These are phyloP conservation scores for Pterulicium gracile DNA, from an alignment of 1,284 basidiomycete species.

Conservation along the genomic window DNA sequence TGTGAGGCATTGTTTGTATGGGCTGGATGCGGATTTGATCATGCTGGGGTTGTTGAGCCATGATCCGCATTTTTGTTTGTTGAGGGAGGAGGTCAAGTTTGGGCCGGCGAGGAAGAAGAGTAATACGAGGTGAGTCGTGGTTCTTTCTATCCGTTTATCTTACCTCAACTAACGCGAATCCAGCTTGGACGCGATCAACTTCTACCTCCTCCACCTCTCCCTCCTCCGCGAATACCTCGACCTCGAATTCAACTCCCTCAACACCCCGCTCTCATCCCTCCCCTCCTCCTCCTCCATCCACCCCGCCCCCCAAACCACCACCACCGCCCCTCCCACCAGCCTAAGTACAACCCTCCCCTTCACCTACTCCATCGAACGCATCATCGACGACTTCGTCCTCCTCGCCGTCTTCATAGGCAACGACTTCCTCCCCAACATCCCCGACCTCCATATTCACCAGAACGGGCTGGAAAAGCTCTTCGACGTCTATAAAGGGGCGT, in stretches of 20 bases:
- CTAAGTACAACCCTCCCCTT: neutral
- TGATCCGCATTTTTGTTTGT: constrained; percentile 96
- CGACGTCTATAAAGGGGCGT: constrained; percentile 87
- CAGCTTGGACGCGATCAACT: constrained; percentile 82
- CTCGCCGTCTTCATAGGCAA: constrained; percentile 96
- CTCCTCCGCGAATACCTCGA: constrained; percentile 96
- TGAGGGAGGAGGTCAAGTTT: constrained; percentile 98
- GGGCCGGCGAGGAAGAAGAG: constrained; percentile 73
- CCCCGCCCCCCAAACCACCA: neutral
- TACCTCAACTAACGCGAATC: constrained; percentile 9
- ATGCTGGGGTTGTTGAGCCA: constrained; percentile 97
- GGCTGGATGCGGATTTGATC: constrained; percentile 96
- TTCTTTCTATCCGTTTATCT: neutral
- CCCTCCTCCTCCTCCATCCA: neutral
- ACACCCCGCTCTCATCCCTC: neutral
- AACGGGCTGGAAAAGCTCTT: constrained; percentile 91
- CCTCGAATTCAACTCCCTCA: constrained; percentile 60
- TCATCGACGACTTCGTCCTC: constrained; percentile 97
- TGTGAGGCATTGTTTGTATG: constrained; percentile 94
- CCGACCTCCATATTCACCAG: constrained; percentile 96
- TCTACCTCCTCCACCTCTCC: constrained; percentile 91
- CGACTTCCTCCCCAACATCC: constrained; percentile 94
- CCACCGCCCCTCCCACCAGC: neutral
- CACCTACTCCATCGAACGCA: constrained; percentile 39
- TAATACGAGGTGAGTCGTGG: constrained; percentile 44